A percentile compares a stretch with the other conserved stretches of the same genome.
Evolutionary conservation across 139 green algal species (phyloP).

Genomic region (Yamagishiella unicocca): DNA sequence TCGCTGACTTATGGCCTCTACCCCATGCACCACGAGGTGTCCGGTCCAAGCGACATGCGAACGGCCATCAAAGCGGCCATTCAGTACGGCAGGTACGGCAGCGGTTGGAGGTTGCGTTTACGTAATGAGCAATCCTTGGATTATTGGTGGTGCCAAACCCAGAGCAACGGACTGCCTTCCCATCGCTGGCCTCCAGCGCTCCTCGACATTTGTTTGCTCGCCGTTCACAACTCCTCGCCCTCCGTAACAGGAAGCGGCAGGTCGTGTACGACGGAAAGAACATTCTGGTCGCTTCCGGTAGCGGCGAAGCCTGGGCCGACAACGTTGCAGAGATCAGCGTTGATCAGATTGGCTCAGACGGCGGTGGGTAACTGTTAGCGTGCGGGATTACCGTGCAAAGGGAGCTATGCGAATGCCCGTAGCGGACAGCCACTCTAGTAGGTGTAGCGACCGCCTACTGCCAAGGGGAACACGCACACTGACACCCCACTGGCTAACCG

Average conservation of each 20-base stretch:
- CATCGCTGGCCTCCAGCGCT: too few relatives aligned
- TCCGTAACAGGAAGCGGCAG: conserved; percentile 12
- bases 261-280: conserved; percentile 59
- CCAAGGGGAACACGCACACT: too few relatives aligned
- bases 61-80: conserved; percentile 24
- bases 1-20: conserved; percentile 57
- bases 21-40: conserved; percentile 25
- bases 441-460: too few relatives aligned
- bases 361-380: not conserved
- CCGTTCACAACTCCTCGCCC: not conserved
- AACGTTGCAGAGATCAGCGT: conserved; percentile 48
- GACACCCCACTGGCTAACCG: too few relatives aligned
- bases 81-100: conserved; percentile 27
- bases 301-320: conserved; percentile 49
- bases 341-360: conserved; percentile 41
- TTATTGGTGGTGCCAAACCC: too few relatives aligned
- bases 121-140: too few relatives aligned
- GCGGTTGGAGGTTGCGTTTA: too few relatives aligned
- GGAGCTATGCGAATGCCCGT: not conserved
- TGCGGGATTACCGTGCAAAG: not conserved
- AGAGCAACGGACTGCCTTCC: too few relatives aligned
- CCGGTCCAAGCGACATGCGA: not conserved
- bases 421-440: too few relatives aligned
- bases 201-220: too few relatives aligned
- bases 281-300: conserved; percentile 57